Base-by-base conservation (phyloP, 208 protist species). In the Acanthamoeba rhysodes region DNA sequence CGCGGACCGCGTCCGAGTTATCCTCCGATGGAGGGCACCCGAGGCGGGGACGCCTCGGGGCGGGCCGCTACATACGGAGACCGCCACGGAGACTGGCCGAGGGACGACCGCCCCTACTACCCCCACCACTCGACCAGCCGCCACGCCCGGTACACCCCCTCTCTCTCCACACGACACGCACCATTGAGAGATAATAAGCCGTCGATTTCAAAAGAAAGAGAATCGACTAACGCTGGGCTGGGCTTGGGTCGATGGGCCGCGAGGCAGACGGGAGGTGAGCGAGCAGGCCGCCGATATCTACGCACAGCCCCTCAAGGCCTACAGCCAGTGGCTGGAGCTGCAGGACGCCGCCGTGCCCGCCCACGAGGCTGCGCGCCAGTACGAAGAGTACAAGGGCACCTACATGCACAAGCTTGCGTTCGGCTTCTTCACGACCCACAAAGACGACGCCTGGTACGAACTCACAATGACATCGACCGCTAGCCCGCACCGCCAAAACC, bases 381-480 rank as follows among this genome's bases (percentile, higher is more conserved):
- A 95, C 48, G 94, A 95, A 53, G 94, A 95, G 32, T 95, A 95
- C 84, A 95, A 95, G 53, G 29, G 27, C 34, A 85, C 95, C 4
- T 85, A 78, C 57, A 78, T 95, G 84, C 12, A n/a, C 10, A 90
- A 93, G 9, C 94, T 55, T 10, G 41, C 62, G 16, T 24, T 84
- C 37, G 29, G 16, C 24, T 95, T 95, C 64, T 95, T 95, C 70
- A 59, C 80, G 7, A 22, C 57, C 7, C 94, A 95, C 84, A 95
- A 95, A 62, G 94, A 93, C 37, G 94, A 95, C 27, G 94, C 95
- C 22, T 95, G 94, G 94, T 95, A 66, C 4, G 85, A n/a, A n/a
- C n/a, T n/a, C n/a, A n/a, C n/a, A n/a, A n/a, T n/a, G n/a, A n/a
- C n/a, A n/a, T n/a, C 7, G 22, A 18, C 12, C 32, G 5, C 76